Base-by-base conservation (phyloP, 768 basidiomycete species). In the Boletus fagicola region DNA sequence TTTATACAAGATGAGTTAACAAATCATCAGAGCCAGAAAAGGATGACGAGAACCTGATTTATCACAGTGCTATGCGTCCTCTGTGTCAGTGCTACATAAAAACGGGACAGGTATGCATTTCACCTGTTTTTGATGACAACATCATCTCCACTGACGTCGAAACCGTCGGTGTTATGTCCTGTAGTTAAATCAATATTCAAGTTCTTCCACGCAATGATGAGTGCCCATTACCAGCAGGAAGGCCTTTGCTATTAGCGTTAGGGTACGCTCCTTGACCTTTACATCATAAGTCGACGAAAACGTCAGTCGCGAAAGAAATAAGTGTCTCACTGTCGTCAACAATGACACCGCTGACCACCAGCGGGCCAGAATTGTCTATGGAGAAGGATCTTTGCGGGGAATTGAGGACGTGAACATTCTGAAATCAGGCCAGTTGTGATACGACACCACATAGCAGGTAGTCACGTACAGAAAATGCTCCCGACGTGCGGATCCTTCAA, bases 271-370 rank as follows among this genome's bases (percentile, higher is more conserved):
- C 84, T 47, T 74, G 74, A 35, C 82, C 85, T 86, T 57, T 10
- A 51, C 12, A 42, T 28, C n/a, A 30, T 50, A 26, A 10, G 28
- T 42, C 7, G 26, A 56, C 45, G 13, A 48, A 46, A 22, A 16
- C 5, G n/a, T 3, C 20, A 24, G 28, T 20, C 12, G 20, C 9
- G 26, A 38, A 6, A 11, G 7, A 48, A 24, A 49, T 16, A n/a
- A 15, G 5, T 30, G 6, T 64, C 80, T 60, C 48, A 86, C 85
- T 83, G 58, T 87, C 75, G 58, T 87, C 84, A 54, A 88, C 76
- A 18, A 65, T 77, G 26, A 82, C 66, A 39, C 72, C 67, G 2
- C 77, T 75, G 65, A 88, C 80, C 16, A 76, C 64, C 71, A 75
- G 51, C 0, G 67, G 49, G 13, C 61, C 70, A 40, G 49, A 30